A percentile compares a stretch with the other conserved stretches of the same genome.
These are phyloP conservation scores for Lactarius akahatsu DNA, from an alignment of 768 basidiomycete species.

Conservation along the genomic window DNA sequence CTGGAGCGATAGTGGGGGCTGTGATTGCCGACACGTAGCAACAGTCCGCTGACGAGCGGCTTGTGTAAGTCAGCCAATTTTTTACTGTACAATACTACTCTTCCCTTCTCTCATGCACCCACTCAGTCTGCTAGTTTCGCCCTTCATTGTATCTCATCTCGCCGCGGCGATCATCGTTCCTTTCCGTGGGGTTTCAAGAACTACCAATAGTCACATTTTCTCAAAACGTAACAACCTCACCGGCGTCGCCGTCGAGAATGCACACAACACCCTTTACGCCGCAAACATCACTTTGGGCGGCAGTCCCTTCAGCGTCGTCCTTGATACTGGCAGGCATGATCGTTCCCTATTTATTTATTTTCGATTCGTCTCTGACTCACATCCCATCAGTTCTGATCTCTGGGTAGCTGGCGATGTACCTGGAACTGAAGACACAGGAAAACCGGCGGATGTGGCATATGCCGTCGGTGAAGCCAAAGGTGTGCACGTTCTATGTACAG, in stretches of 20 bases:
- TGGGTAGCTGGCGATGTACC: slow-evolving; percentile 62
- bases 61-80: not conserved
- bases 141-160: slow-evolving; percentile 14
- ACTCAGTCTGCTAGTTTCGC: slow-evolving; percentile 6
- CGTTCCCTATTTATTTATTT: not conserved
- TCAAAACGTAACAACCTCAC: slow-evolving; percentile 21
- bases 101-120: slow-evolving; percentile 13
- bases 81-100: not conserved
- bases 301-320: slow-evolving; percentile 52
- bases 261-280: slow-evolving; percentile 71
- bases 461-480: slow-evolving; percentile 68
- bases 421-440: slow-evolving; percentile 54
- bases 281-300: slow-evolving; percentile 70
- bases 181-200: not conserved
- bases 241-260: slow-evolving; percentile 53
- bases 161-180: slow-evolving; percentile 22
- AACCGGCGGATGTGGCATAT: slow-evolving; percentile 56
- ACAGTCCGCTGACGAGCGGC: not conserved
- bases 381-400: slow-evolving; percentile 59
- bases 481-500: slow-evolving; percentile 34
- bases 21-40: not conserved
- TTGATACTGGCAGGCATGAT: slow-evolving; percentile 75
- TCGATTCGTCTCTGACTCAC: slow-evolving; percentile 11
- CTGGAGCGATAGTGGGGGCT: not conserved
- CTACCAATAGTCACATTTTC: not conserved